Evolutionary conservation across 306 rosid species (phyloP), one percentile per base, ranked within the genome.

Genomic region (Gastrolobium bilobum): DNA sequence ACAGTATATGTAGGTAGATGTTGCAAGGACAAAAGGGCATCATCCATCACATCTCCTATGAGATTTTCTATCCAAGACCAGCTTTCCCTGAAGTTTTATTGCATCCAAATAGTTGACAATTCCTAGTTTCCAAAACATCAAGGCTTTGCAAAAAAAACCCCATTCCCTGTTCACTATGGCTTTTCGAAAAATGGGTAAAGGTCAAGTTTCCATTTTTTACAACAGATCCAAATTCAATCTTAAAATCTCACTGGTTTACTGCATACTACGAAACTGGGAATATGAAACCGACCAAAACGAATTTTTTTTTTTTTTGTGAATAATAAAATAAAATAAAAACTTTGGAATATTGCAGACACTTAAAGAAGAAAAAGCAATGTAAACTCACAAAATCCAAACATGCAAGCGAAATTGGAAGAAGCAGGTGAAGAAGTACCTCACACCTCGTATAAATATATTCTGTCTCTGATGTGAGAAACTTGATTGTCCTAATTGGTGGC

Each of bases 1-100:
- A 20, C 26, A 20, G 26, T 20, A 20, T 20, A 20, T 20, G 26
- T 20, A 20, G 26, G 26, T 20, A 20, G 61, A 65, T 71, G 73
- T 68, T 68, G 73, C 73, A 68, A 47, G 6, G 73, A 68, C 73
- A 68, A 13, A 46, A 68, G 73, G 47, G 73, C 47, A 31, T 68
- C 73, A 68, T 58, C 11, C 47, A 31, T 68, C 73, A 68, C 58
- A 31, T 47, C n/a, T 46, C 43, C 9, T 82, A 74, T 75, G 48
- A 54, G 81, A 59, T 81, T 91, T 89, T 76, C 92, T 87, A 5
- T 86, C 90, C 20, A 86, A 73, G 2, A 83, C 90, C 8, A 87
- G 84, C 44, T 79, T 89, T 44, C 86, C 89, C 79, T 89, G 89
- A 47, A 68, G 46, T 46, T 68, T 68, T 33, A 68, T 47, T 48